Base-by-base conservation (phyloP, 768 basidiomycete species). In the Boletus rubescentipes region DNA sequence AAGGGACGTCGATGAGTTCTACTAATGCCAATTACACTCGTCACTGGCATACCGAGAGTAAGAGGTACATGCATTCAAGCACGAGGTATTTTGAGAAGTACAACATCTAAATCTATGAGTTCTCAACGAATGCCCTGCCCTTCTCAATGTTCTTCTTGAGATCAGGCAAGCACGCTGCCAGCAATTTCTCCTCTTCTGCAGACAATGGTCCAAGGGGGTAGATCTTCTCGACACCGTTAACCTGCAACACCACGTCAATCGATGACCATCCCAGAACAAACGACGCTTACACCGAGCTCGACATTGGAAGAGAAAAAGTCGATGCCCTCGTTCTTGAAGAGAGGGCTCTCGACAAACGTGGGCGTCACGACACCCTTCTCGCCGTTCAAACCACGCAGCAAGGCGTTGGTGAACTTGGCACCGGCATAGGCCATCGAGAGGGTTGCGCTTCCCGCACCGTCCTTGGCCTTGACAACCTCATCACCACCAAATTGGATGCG, bases 61-160 rank as follows among this genome's bases (percentile, higher is more conserved):
- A 41, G 21, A n/a, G 34, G n/a, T 21, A 16, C 42, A 43, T 49
- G 31, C 50, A 59, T 52, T 58, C 64, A 51, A 35, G 26, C 50
- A 52, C 38, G 16, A 61, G 65, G 65, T 66, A 65, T 67, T 67
- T 49, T 55, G 31, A 51, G 23, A 21, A 45, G 21, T 40, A 46
- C 40, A 29, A 5, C 39, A 43, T 65, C 62, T 59, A 55, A 34
- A 46, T 70, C 68, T 70, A 72, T 43, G 67, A 52, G 54, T 46
- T 63, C 68, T 81, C 81, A 61, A 82, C 87, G 59, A 91, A 92
- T 40, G 81, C 79, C 73, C 79, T 84, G 75, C 94, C 94, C 86
- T 94, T 98, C 75, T 91, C 90, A 65, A 98, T 96, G 84, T 97
- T 98, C 86, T 91, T 94, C 84, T 91, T 90, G 65, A 99, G 83